phyloP scores from a whole-genome alignment of 2,329 filamentous ascomycete genomes.

The Calcarisporium arbuscula region DNA sequence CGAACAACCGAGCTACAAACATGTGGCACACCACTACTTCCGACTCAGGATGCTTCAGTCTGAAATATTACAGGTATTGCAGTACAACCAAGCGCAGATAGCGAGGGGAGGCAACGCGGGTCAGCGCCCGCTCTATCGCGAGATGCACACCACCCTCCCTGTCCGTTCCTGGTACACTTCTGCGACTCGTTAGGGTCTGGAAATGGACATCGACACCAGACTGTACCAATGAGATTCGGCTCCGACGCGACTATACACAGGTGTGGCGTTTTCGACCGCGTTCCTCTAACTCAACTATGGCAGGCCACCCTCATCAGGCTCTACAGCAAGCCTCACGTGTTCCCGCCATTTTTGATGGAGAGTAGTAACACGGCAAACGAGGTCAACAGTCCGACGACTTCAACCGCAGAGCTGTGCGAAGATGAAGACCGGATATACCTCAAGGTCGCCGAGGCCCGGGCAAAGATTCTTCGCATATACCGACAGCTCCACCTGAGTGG shows the following conservation, averaged over 20 bases:
- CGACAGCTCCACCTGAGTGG: constrained; percentile 80
- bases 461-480: constrained; percentile 87
- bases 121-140: constrained; percentile 59
- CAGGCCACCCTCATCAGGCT: constrained; percentile 95
- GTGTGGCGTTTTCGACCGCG: constrained; percentile 81
- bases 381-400: constrained; percentile 55
- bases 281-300: constrained; percentile 97
- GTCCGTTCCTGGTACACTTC: constrained; percentile 80
- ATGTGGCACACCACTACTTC: constrained; percentile 88
- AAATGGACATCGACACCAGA: constrained; percentile 76
- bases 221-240: constrained; percentile 83
- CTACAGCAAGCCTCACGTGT: constrained; percentile 88
- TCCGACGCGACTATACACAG: constrained; percentile 70
- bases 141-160: constrained; percentile 73
- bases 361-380: constrained; percentile 62
- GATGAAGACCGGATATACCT: constrained; percentile 90
- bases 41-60: constrained; percentile 83
- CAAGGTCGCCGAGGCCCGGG: constrained; percentile 91
- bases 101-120: constrained; percentile 60
- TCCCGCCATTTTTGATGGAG: constrained; percentile 75
- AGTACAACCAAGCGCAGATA: constrained; percentile 82
- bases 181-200: constrained; percentile 76
- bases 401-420: constrained; percentile 60
- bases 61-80: constrained; percentile 88
- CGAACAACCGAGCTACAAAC: constrained; percentile 74